Percentiles rank a stretch among this genome's conserved stretches.
phyloP scores from a whole-genome alignment of 768 basidiomycete species.

The Leccinum rimulosum region DNA sequence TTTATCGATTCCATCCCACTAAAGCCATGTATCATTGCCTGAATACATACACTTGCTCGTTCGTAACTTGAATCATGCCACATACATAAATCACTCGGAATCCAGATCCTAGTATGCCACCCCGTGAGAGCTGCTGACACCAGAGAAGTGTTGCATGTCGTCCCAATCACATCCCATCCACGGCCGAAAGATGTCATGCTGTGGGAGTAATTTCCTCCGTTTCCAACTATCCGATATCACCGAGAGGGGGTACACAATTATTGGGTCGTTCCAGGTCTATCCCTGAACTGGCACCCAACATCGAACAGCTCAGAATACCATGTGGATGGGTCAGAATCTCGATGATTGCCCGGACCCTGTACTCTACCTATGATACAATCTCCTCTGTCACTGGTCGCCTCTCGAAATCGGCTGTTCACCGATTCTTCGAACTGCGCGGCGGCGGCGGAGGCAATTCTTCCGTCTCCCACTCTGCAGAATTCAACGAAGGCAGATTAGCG shows the following conservation, averaged over 20 bases:
- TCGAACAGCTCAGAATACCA: too few relatives aligned
- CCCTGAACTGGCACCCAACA: too few relatives aligned
- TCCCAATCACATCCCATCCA: slow-evolving; percentile 61
- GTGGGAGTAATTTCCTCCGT: slow-evolving; percentile 41
- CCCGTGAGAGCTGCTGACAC: too few relatives aligned
- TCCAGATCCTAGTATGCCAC: background rate
- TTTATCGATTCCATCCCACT: background rate
- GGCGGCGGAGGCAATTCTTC: slow-evolving; percentile 49
- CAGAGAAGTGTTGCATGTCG: background rate
- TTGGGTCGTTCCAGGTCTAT: too few relatives aligned
- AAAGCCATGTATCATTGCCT: too few relatives aligned
- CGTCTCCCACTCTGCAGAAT: slow-evolving; percentile 52
- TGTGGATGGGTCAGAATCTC: too few relatives aligned
- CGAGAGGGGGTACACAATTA: too few relatives aligned
- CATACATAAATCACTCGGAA: background rate
- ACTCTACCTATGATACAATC: too few relatives aligned
- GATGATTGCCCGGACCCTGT: too few relatives aligned
- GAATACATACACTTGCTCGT: slow-evolving; percentile 8
- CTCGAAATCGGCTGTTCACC: background rate
- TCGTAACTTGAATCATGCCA: background rate
- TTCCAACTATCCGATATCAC: too few relatives aligned
- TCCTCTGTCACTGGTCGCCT: background rate
- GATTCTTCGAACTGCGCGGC: slow-evolving; percentile 29
- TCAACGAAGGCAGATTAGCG: slow-evolving; percentile 44
- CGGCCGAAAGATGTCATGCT: slow-evolving; percentile 10